Evolutionary conservation across 768 basidiomycete genomes (phyloP), one percentile per base, ranked within the genome.

Genomic region (Hygrocybe coccinea): DNA sequence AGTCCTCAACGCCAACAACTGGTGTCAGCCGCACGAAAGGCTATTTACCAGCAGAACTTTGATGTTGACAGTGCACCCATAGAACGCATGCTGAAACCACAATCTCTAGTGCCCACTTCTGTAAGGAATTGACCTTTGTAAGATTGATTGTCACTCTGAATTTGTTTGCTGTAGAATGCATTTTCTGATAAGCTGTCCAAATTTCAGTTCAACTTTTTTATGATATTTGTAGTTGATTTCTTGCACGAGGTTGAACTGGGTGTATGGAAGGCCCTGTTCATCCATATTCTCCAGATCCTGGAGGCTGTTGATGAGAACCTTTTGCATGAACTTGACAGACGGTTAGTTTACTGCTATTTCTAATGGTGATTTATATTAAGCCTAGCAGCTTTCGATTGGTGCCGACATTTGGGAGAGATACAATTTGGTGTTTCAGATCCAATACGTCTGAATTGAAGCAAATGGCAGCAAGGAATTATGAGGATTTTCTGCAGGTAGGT

Each of bases 211-310:
- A 55, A 67, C 39, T 50, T 59, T 15, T 67, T 54, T 56, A 5
- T 50, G 8, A 60, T 66, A 46, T 57, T 68, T 24, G 60, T 62
- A 1, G 50, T 60, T 1, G 69, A 70, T 46, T 50, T 70, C 2
- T 35, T 71, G 43, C 69, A 70, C 55, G 69, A 70, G 54, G 24
- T 68, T 39, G 69, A 70, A 44, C 56, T 69, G 3, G 69, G 69
- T 15, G 65, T 62, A 2, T 69, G 65, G 65, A 70, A 68, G 46
- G 39, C 59, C 1, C n/a, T 70, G 1, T 61, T 71, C 21, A 59
- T 49, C 1, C 69, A 71, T 47, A 52, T 68, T 4, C 56, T 70
- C n/a, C 67, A 66, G 6, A 55, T 69, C 12, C 50, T 69, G 2
- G 38, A 61, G 41, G 57, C 57, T 4, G n/a, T 52, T 33, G 53